These are phyloP conservation scores for Nothophaeocryptopus gaeumannii DNA, from an alignment of 2,329 filamentous ascomycete genomes.

Conservation along the genomic window DNA sequence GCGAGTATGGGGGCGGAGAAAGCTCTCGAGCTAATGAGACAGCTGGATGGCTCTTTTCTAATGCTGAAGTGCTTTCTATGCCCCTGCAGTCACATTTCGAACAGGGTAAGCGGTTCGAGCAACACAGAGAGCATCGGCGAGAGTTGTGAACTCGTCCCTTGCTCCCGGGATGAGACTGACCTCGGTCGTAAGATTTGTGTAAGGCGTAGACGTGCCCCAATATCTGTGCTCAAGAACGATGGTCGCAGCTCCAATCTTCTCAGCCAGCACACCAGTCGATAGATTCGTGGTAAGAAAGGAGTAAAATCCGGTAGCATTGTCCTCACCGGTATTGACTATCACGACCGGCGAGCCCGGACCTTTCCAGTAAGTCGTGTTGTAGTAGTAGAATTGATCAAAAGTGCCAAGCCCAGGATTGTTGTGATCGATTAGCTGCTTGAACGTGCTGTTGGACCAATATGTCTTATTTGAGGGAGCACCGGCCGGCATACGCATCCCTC, in stretches of 20 bases:
- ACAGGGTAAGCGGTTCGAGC: too few species aligned
- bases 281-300: conserved; percentile 52
- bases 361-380: conserved; percentile 50
- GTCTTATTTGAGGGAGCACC: too few species aligned
- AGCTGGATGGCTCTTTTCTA: too few species aligned
- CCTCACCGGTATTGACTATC: conserved; percentile 48
- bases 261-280: conserved; percentile 51
- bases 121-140: too few species aligned
- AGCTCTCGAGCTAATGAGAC: too few species aligned
- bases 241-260: conserved; percentile 54
- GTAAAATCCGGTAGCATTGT: conserved; percentile 46
- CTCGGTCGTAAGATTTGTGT: conserved; percentile 48
- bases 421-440: conserved; percentile 60
- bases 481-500: too few species aligned
- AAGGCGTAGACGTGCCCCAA: conserved; percentile 58
- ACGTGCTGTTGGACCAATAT: conserved; percentile 26
- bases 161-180: too few species aligned
- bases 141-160: too few species aligned
- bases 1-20: too few species aligned
- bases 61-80: too few species aligned
- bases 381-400: conserved; percentile 56
- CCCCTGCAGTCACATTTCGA: too few species aligned
- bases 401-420: conserved; percentile 54
- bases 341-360: conserved; percentile 54
- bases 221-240: conserved; percentile 59